Conservation (phyloP, 306 rosid genomes). For the Albizia julibrissin region DNA sequence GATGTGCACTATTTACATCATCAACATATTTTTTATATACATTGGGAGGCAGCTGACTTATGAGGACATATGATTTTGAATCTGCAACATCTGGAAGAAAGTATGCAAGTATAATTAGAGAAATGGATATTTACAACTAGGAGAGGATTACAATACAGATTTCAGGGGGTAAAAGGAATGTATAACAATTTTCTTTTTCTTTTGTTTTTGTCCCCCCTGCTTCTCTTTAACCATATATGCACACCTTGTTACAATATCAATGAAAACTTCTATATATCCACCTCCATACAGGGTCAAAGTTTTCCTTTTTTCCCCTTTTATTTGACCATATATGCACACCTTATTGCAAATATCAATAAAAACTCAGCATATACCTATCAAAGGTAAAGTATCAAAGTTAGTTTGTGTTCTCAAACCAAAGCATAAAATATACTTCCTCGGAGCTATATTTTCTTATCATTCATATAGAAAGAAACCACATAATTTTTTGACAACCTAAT, state of each 20-base stretch:
- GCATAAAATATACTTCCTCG: not conserved
- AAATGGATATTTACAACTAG: too few species aligned
- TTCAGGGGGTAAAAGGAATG: too few species aligned
- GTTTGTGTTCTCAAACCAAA: constrained; percentile 1
- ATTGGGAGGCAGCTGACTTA: constrained; percentile 65
- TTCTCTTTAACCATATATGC: not conserved
- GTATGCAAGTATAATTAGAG: constrained; percentile 1
- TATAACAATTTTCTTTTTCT: not conserved
- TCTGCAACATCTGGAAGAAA: constrained; percentile 57
- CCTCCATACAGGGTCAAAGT: not conserved
- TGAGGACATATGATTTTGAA: constrained; percentile 67
- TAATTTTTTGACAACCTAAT: not conserved
- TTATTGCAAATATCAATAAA: not conserved
- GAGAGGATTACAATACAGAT: too few species aligned
- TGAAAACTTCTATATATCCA: not conserved
- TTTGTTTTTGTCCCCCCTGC: too few species aligned
- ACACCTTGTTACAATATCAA: not conserved
- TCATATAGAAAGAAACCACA: not conserved
- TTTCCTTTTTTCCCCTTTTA: not conserved
- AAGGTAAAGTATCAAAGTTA: not conserved
- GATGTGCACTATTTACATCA: constrained; percentile 56
- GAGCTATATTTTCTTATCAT: not conserved
- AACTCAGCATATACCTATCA: not conserved
- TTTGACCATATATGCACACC: not conserved
- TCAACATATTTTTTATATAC: constrained; percentile 70